Evolutionary conservation across 2,329 filamentous ascomycete species (phyloP).

Genomic region (Hypomyces perniciosus): DNA sequence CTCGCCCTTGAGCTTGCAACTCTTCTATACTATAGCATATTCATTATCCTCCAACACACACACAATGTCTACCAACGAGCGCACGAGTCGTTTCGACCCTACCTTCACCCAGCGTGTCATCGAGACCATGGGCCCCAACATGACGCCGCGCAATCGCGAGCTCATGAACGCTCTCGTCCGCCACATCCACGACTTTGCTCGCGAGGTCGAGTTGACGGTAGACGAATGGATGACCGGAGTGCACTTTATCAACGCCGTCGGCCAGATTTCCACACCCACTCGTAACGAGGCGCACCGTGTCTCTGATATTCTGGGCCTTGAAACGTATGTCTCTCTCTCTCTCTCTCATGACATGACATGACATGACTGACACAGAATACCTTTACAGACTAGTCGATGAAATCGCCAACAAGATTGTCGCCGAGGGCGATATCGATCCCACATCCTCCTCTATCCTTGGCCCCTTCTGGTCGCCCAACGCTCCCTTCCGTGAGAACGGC

Average conservation of each 20-base stretch:
- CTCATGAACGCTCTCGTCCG: slow-evolving; percentile 59
- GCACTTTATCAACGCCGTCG: slow-evolving; percentile 68
- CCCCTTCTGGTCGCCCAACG: slow-evolving; percentile 71
- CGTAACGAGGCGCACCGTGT: slow-evolving; percentile 71
- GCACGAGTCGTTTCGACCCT: slow-evolving; percentile 56
- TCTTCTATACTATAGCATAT: background rate
- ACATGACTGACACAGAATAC: background rate
- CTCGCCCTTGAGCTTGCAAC: no score
- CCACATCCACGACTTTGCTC: slow-evolving; percentile 73
- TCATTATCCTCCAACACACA: slow-evolving; percentile 2
- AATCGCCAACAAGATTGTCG: slow-evolving; percentile 58
- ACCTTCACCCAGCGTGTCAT: slow-evolving; percentile 70
- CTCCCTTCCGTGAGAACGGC: slow-evolving; percentile 64
- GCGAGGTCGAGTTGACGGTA: slow-evolving; percentile 69
- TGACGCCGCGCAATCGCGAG: slow-evolving; percentile 56
- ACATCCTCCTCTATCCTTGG: slow-evolving; percentile 74
- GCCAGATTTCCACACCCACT: slow-evolving; percentile 60
- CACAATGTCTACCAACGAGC: slow-evolving; percentile 20
- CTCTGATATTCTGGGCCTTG: slow-evolving; percentile 67
- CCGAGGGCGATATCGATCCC: slow-evolving; percentile 54
- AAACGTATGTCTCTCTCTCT: slow-evolving; percentile 47
- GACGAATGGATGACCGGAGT: slow-evolving; percentile 75
- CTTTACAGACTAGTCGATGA: slow-evolving; percentile 48
- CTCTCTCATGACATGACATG: background rate
- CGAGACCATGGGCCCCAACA: slow-evolving; percentile 65